Base-by-base conservation (phyloP, 768 basidiomycete genomes). In the Hericium coralloides region DNA sequence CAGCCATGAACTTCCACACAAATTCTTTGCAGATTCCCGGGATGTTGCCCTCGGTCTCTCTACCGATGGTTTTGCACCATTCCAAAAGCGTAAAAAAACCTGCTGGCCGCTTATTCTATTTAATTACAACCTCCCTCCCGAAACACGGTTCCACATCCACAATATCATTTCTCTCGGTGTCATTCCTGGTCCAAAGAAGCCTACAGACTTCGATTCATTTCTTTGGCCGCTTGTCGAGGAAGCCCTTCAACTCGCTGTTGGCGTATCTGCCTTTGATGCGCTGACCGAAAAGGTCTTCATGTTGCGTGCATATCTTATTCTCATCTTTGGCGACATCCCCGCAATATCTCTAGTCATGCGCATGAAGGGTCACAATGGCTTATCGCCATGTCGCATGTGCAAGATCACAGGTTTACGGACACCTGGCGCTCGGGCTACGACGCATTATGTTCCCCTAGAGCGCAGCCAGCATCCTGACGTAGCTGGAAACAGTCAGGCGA, bases 121-220 rank as follows among this genome's bases (percentile, higher is more conserved):
- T 55, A 74, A 75, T 56, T 73, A 72, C 63, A 79, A 79, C 53
- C 63, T 79, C 0, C 71, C 70, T 2, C 77, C 76, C 0, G 68
- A 73, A 4, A 60, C 70, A 4, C 66, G 70, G 2, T 73, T 70
- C 37, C 73, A 70, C 25, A 54, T 70, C 12, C 54, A 69, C 4
- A 53, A 77, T 43, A 63, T 78, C 6, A 51, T 80, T 2, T 68
- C 66, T 36, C 43, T 77, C 10, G 74, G 75, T 12, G 65, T 78
- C 49, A 76, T 81, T 49, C 78, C 77, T 2, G 75, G 79, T 0
- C 79, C 74, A 0, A 70, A 72, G n/a, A 72, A 73, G 39, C 74
- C 78, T 0, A 69, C 70, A 37, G 70, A 75, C 47, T 31, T 74
- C 7, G 67, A 69, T 25, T 75, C 75, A 0, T 79, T 78, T 52